Base-by-base conservation (phyloP, 2,329 filamentous ascomycete genomes). In the Calonectria leucothoes region DNA sequence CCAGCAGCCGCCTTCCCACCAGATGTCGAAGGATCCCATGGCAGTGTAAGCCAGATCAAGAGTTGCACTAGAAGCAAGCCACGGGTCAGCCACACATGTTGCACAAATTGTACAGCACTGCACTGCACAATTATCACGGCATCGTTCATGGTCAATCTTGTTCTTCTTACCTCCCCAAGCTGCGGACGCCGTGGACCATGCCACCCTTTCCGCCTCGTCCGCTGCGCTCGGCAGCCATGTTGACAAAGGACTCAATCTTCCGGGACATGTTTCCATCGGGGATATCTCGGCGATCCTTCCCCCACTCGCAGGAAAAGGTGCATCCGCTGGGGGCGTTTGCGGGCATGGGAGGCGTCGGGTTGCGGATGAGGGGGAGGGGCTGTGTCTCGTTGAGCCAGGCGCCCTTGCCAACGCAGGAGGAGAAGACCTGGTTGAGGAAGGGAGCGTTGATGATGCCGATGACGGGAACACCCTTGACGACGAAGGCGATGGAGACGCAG, bases 1-100 rank as follows among this genome's bases (percentile, higher is more conserved):
- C 93, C 93, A 95, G 79, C 93, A 95, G 0, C 93, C 93, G 4
- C 93, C 94, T 81, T 95, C 93, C 93, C 93, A 95, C 93, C 94
- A 95, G 14, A 95, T 94, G 83, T 95, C 94, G 76, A 95, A 92
- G 0, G 91, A 87, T 0, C 94, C 94, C 89, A 94, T 94, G 15
- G 94, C 94, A 12, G 91, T 91, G 81, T 95, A 95, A 0, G 93
- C 93, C 63, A 95, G 83, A 82, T 95, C 94, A 68, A 95, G 81
- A 1, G 94, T 94, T 11, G 94, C 94, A 80, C 93, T 93, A 4
- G 10, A 10, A 25, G 57, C 20, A 29, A 57, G 64, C 77, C 39
- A 72, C 23, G 42, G 2, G 75, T 49, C 27, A 45, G 42, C 15
- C 15, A 61, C n/a, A n/a, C 8, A 10, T 12, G n/a, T 45, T n/a